These are phyloP conservation scores for Spinacia oleracea DNA, from an alignment of 179 eudicot genomes.

Conservation along the genomic window DNA sequence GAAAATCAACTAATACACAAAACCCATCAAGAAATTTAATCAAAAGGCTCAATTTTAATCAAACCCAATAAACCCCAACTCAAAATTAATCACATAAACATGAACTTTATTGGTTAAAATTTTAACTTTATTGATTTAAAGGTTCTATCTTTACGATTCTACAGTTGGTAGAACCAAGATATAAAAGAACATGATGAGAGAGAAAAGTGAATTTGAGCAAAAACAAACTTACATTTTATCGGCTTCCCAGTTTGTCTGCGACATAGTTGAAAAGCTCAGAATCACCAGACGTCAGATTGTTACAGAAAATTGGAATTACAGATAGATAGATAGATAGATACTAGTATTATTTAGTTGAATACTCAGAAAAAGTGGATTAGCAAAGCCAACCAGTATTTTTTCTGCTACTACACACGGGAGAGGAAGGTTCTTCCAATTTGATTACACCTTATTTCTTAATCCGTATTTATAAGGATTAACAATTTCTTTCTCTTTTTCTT, in stretches of 20 bases:
- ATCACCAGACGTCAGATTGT: constrained; percentile 17
- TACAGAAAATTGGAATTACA: not conserved
- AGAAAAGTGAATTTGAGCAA: not conserved
- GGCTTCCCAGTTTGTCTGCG: constrained; percentile 52
- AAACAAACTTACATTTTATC: constrained; percentile 45
- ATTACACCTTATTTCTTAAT: not conserved
- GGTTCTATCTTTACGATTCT: not conserved
- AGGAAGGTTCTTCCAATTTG: constrained; percentile 11
- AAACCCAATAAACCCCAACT: constrained; percentile 23
- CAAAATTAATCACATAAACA: constrained; percentile 10
- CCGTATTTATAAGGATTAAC: constrained; percentile 8
- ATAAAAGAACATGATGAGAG: not conserved
- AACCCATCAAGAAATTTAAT: constrained; percentile 17
- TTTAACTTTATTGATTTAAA: constrained; percentile 12
- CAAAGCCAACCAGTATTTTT: not conserved
- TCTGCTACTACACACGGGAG: not conserved
- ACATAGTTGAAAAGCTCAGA: constrained; percentile 33
- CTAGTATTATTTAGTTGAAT: not conserved
- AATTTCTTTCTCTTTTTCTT: not conserved
- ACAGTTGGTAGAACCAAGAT: not conserved
- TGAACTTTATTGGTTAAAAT: constrained; percentile 6
- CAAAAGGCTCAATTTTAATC: constrained; percentile 11
- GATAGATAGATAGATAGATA: too few species aligned
- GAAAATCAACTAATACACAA: constrained; percentile 20
- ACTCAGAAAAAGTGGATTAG: not conserved